phyloP scores from a whole-genome alignment of 2,329 filamentous ascomycete species.

The Dendrostoma leiphaemia region DNA sequence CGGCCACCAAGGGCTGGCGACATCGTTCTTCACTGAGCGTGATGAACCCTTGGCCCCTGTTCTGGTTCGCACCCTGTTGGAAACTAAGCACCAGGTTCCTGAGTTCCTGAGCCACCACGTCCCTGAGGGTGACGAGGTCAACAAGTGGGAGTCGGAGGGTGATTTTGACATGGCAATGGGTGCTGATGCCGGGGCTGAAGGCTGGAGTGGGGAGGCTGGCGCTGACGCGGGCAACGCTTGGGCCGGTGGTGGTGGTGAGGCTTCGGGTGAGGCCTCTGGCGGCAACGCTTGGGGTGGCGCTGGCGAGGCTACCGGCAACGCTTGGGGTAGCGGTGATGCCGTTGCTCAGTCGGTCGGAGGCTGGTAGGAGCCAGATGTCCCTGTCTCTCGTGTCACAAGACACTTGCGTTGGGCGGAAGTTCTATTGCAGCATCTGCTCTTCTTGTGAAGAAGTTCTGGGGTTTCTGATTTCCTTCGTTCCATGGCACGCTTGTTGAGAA shows the following conservation, averaged over 20 bases:
- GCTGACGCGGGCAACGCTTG: constrained; percentile 16
- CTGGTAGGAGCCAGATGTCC: neutral
- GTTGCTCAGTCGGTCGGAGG: neutral
- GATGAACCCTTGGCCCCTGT: constrained; percentile 72
- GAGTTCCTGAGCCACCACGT: constrained; percentile 72
- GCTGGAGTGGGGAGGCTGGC: constrained; percentile 27
- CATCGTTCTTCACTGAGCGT: constrained; percentile 80
- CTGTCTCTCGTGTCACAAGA: constrained; percentile 1
- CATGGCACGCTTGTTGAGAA: constrained; percentile 6
- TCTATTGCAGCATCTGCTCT: neutral
- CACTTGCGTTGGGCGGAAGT: neutral
- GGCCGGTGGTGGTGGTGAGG: constrained; percentile 16
- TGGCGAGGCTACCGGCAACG: constrained; percentile 14
- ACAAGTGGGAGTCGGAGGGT: constrained; percentile 52
- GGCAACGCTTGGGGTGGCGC: constrained; percentile 22
- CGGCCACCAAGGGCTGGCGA: constrained; percentile 80
- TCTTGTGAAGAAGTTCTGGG: neutral
- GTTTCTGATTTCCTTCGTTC: neutral
- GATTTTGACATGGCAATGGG: constrained; percentile 13
- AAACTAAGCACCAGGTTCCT: constrained; percentile 75
- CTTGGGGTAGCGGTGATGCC: neutral
- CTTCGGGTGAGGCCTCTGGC: constrained; percentile 24
- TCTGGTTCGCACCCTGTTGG: constrained; percentile 77
- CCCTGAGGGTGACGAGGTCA: constrained; percentile 51
- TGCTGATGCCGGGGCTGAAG: constrained; percentile 21